These are phyloP conservation scores for Pichia heedii DNA, from an alignment of 805 yeast species.

Conservation along the genomic window DNA sequence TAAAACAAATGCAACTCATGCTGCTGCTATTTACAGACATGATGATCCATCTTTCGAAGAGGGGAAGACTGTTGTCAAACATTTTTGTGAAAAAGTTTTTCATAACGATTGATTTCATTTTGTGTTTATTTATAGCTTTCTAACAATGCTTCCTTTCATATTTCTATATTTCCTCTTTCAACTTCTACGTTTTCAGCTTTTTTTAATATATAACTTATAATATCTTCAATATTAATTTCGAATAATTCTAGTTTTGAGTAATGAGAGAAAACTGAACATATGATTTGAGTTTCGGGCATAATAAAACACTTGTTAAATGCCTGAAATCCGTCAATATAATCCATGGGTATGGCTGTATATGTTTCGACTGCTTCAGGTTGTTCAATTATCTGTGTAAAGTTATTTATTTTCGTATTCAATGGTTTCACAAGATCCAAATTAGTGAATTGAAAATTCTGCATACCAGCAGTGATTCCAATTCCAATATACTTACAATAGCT, in stretches of 20 bases:
- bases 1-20: constrained; percentile 61
- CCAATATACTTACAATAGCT: constrained; percentile 64
- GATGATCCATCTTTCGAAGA: constrained; percentile 49
- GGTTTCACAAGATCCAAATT: no score
- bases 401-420: no score
- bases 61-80: constrained; percentile 59
- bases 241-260: constrained; percentile 1
- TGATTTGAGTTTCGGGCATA: constrained; percentile 3
- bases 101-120: not conserved
- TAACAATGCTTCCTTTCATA: no score
- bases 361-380: no score
- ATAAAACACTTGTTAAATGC: not conserved
- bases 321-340: no score
- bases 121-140: not conserved
- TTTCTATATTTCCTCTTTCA: not conserved
- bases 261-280: constrained; percentile 11
- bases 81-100: constrained; percentile 46
- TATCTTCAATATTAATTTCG: constrained; percentile 1
- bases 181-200: not conserved
- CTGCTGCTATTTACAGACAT: constrained; percentile 70
- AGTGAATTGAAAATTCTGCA: constrained; percentile 18
- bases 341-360: no score
- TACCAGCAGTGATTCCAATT: constrained; percentile 37
- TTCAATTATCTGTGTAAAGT: no score
- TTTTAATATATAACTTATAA: constrained; percentile 3